Base-by-base conservation (phyloP, 1,284 basidiomycete species). In the Apiotrichum akiyoshidainum region DNA sequence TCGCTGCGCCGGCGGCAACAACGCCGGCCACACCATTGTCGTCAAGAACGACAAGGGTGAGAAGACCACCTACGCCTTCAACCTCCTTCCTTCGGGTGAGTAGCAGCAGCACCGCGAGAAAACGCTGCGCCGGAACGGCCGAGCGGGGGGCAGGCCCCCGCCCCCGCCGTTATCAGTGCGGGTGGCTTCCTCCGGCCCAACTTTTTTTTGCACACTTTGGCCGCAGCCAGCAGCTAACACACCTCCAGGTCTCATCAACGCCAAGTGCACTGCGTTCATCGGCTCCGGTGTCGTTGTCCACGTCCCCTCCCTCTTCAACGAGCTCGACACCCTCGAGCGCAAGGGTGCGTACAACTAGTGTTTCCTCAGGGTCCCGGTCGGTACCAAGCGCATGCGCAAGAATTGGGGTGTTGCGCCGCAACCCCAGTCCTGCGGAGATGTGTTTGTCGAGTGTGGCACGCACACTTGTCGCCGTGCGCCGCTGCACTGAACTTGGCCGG, bases 1-100 rank as follows among this genome's bases (percentile, higher is more conserved):
- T 39, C 86, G 95, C 49, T 98, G 93, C 77, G 95, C 95, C 8
- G 95, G 95, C 33, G 96, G 95, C 19, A 98, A 98, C 82, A 99
- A 99, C 76, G 95, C 95, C 45, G 96, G 95, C 8, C 95, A 99
- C 79, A 99, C 96, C 37, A 97, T 99, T 76, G 89, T 99, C 65
- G 91, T 88, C 41, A 87, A 89, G 48, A 76, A 81, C 84, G 66
- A 86, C 80, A 57, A 83, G 82, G 70, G 86, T 84, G 74, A 86
- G 77, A 86, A 81, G 64, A 85, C 86, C 76, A 94, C 87, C 26
- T 98, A 90, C 78, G 93, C 93, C 57, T 99, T 99, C 79, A 95
- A 99, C 81, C 81, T 98, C 17, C 82, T 99, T 34, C 96, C 96
- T 2, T 90, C 89, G 69, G 95, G 93, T 93, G 64, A 65, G 86